Evolutionary conservation across 768 basidiomycete species (phyloP), one percentile per base, ranked within the genome.

Genomic region (Tulasnella sp.): DNA sequence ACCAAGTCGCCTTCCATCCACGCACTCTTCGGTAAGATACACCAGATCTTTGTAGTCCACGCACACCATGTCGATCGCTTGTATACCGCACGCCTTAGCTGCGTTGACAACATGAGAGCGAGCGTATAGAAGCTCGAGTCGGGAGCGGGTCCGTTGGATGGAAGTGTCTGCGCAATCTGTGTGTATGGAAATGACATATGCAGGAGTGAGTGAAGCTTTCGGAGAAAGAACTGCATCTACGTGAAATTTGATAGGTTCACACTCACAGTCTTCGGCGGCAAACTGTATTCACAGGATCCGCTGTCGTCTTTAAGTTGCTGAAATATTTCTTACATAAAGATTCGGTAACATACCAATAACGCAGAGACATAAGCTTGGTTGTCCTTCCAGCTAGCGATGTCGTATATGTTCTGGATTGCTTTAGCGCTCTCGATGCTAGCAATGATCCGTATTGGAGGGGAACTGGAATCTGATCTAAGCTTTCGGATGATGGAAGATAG

Each of bases 31-130:
- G 63, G 72, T 70, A 29, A 96, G 73, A 60, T 79, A 79, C 15
- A 77, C 74, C 9, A 73, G 65, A 66, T 92, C 82, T 65, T 84
- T 86, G 72, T 92, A 93, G 66, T 92, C 83, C 34, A 92, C 82
- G 65, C 90, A 92, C 8, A 93, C 93, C 87, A 96, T 87, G 69
- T 97, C 93, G 65, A 97, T 88, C 1, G 92, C 87, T 21, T 84
- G 80, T 7, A 96, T 74, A 0, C 80, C 80, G 65, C 84, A 91
- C 2, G 92, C 87, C 66, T 85, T 90, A 5, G 93, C 91, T 0
- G 81, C 79, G 46, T 85, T 78, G 9, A 86, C 87, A 48, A 94
- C 79, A 59, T 83, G 79, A 1, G 89, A 91, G 11, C 93, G 83
- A 7, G 92, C 84, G 64, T 80, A 91, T 4, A 92, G 75, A 38